Evolutionary conservation across 441 rosid genomes (phyloP), one percentile per base, ranked within the genome.

Genomic region (Syzygium malaccense): DNA sequence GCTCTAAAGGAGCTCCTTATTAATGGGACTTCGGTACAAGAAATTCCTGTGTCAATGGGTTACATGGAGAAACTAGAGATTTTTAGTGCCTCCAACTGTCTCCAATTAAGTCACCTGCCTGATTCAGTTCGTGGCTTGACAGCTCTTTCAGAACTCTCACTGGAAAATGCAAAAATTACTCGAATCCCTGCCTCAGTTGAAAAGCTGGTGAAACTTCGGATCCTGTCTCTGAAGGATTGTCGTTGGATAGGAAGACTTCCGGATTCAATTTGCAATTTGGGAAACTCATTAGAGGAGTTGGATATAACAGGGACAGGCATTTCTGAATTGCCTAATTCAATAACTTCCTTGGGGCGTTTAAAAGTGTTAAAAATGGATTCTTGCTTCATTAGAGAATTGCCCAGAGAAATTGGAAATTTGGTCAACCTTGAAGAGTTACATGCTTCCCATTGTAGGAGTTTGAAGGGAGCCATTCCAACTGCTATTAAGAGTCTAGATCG

Each of bases 1-100:
- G 85, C 88, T 28, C 85, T 87, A 11, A 55, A 78, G 55, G 88
- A 87, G 88, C 85, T 87, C 14, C 78, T 78, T 28, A 54, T 87
- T n/a, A 86, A 87, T 8, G 88, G 85, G 9, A 87, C 88, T 68
- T 87, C 85, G 12, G 14, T 87, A 26, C 60, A 37, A 78, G 86
- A 87, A 71, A 75, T 87, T 87, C 55, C 86, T 14, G 28, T 55
- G 14, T 60, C 79, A 30, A 60, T 86, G 26, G 87, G 87, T 28
- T 30, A 41, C 66, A 0, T 86, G 62, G 9, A 2, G 54, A 4
- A 64, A 28, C 79, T 86, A 0, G 78, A 86, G 66, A 37, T 56
- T 48, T 30, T 86, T 57, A 86, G 54, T 60, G 79, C 87, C 33
- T 58, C 75, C 1, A 86, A 30, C 5, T 86, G 87, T 86, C 37